Conservation (phyloP, 768 basidiomycete genomes). For the Termitomyces sp. region DNA sequence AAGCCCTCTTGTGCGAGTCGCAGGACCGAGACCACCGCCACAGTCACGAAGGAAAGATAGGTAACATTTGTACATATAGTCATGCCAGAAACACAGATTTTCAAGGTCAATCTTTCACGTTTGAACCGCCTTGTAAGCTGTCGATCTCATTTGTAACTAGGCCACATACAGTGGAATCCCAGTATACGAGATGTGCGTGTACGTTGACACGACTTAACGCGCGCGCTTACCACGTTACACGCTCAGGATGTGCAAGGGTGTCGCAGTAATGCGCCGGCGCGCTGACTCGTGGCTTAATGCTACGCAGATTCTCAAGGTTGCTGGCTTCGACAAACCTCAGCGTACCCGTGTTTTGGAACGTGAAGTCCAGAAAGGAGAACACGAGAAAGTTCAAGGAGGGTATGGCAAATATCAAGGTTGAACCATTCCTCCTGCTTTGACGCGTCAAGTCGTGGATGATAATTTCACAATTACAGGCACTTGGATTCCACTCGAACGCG, state of each 20-base stretch:
- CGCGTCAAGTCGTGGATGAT: conserved; percentile 9
- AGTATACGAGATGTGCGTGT: conserved; percentile 82
- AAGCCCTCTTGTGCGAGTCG: conserved; percentile 1
- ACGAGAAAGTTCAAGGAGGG: conserved; percentile 98
- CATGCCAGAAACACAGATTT: conserved; percentile 85
- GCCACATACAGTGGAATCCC: conserved; percentile 92
- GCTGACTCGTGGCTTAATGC: conserved; percentile 98
- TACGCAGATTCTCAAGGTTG: conserved; percentile 98
- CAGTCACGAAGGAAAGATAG: background rate
- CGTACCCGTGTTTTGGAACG: conserved; percentile 95
- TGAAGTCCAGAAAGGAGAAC: conserved; percentile 97
- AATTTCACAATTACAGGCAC: conserved; percentile 55
- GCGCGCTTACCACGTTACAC: conserved; percentile 31
- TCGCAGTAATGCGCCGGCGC: conserved; percentile 96
- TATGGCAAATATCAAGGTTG: conserved; percentile 99
- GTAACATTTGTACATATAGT: background rate
- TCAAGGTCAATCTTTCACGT: conserved; percentile 54
- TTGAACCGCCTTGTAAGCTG: conserved; percentile 12
- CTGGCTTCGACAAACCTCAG: conserved; percentile 98
- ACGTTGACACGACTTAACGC: conserved; percentile 29
- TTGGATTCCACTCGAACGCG: conserved; percentile 95
- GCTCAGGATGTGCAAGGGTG: conserved; percentile 87
- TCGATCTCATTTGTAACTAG: conserved; percentile 35
- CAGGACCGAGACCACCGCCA: background rate
- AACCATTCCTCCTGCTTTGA: conserved; percentile 17